Evolutionary conservation across 192 early-diverging fungal species (phyloP).

Genomic region (Coemansia sp.): DNA sequence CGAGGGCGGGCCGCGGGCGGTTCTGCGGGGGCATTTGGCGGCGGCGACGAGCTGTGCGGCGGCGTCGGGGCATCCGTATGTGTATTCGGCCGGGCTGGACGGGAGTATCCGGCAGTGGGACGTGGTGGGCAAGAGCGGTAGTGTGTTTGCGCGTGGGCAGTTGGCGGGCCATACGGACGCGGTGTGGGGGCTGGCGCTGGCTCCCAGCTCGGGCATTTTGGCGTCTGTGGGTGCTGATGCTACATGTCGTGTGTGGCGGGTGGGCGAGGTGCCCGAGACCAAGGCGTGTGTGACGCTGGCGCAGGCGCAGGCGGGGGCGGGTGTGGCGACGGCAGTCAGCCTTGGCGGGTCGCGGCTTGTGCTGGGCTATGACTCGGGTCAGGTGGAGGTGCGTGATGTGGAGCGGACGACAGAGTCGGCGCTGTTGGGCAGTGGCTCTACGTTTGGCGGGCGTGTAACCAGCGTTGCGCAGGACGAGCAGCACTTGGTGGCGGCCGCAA

Average conservation of each 20-base stretch:
- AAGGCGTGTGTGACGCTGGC: neutral
- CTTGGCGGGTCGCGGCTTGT: conserved; percentile 10
- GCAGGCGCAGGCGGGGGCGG: neutral
- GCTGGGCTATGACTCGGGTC: conserved; percentile 1
- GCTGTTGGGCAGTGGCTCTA: too few species aligned
- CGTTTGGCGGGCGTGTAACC: conserved; percentile 4
- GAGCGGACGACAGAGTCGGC: neutral
- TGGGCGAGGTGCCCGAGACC: neutral
- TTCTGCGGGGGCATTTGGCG: conserved; percentile 38
- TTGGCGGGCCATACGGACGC: conserved; percentile 29
- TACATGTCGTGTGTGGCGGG: conserved; percentile 28
- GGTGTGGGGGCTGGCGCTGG: conserved; percentile 40
- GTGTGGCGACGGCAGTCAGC: conserved; percentile 2
- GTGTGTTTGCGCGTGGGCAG: conserved; percentile 15
- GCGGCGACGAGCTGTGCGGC: conserved; percentile 31
- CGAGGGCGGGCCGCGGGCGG: conserved; percentile 6
- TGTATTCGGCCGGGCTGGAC: conserved; percentile 42
- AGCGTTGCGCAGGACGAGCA: neutral
- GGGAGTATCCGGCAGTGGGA: conserved; percentile 29
- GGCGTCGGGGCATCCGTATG: conserved; percentile 1
- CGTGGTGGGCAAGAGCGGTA: neutral
- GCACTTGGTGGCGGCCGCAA: conserved; percentile 12
- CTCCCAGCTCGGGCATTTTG: conserved; percentile 6
- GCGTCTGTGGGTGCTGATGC: conserved; percentile 40
- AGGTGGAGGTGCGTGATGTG: neutral